These are phyloP conservation scores for Naematelia encephala DNA, from an alignment of 768 basidiomycete species.

Conservation along the genomic window DNA sequence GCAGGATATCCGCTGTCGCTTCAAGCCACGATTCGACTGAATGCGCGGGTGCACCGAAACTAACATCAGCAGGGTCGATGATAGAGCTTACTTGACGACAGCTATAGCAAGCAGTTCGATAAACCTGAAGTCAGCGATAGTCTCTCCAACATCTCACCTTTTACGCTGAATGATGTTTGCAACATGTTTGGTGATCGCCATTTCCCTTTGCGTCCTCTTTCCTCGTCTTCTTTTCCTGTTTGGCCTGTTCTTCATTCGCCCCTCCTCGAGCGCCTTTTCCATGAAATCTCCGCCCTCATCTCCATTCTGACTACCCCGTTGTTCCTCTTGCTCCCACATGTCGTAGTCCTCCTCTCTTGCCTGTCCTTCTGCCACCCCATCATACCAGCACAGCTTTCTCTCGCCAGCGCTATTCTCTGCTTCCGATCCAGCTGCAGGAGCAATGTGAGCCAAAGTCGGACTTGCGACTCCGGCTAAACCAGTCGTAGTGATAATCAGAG, in stretches of 20 bases:
- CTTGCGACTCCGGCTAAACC: slow-evolving; percentile 25
- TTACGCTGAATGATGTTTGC: slow-evolving; percentile 38
- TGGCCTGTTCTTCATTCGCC: slow-evolving; percentile 13
- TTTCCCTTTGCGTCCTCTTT: slow-evolving; percentile 35
- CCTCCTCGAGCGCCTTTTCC: slow-evolving; percentile 19
- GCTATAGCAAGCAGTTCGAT: slow-evolving; percentile 42
- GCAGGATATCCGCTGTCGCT: slow-evolving; percentile 35
- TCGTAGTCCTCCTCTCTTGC: slow-evolving; percentile 27
- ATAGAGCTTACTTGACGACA: slow-evolving; percentile 33
- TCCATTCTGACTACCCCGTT: background rate
- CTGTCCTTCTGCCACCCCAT: slow-evolving; percentile 15
- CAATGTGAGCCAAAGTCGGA: slow-evolving; percentile 30
- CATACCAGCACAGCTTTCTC: slow-evolving; percentile 29
- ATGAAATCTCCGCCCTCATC: slow-evolving; percentile 9
- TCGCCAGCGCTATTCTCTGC: slow-evolving; percentile 32
- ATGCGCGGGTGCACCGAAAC: slow-evolving; percentile 41
- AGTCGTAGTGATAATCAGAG: slow-evolving; percentile 32
- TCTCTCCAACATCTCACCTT: slow-evolving; percentile 19
- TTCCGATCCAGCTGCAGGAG: slow-evolving; percentile 28
- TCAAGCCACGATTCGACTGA: slow-evolving; percentile 39
- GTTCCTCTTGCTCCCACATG: slow-evolving; percentile 18
- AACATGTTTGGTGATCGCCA: slow-evolving; percentile 38
- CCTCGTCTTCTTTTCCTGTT: slow-evolving; percentile 19
- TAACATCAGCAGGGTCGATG: slow-evolving; percentile 7
- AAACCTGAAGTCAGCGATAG: slow-evolving; percentile 19